Evolutionary conservation across 306 rosid species (phyloP).

Genomic region (Cajanus cajan): DNA sequence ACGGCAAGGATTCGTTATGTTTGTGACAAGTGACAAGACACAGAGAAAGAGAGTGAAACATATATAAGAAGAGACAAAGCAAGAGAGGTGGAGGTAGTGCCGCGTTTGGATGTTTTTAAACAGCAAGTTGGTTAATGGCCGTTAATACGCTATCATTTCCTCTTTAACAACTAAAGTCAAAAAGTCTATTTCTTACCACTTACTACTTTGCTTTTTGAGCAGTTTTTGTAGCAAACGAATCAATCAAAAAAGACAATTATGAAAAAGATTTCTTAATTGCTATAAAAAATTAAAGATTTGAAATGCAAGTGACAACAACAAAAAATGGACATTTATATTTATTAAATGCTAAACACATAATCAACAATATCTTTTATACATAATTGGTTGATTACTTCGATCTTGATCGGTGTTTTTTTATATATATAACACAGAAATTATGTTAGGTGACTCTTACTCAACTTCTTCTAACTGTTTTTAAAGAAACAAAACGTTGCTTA

Average conservation of each 20-base stretch:
- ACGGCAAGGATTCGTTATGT: conserved; percentile 38
- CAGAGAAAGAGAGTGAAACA: not conserved
- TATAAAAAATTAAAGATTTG: too few species aligned
- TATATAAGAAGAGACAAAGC: conserved; percentile 7
- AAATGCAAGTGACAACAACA: not conserved
- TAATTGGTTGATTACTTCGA: too few species aligned
- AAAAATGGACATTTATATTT: not conserved
- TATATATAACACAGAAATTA: too few species aligned
- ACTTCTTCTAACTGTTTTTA: not conserved
- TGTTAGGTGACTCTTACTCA: too few species aligned
- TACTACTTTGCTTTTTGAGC: not conserved
- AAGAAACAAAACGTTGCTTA: not conserved
- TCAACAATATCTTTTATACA: not conserved
- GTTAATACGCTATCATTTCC: conserved; percentile 39
- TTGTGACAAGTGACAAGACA: not conserved
- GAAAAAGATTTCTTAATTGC: not conserved
- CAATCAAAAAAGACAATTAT: not conserved
- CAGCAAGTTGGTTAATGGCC: conserved; percentile 57
- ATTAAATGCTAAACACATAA: not conserved
- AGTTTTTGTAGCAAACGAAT: not conserved
- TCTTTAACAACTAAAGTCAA: conserved; percentile 6
- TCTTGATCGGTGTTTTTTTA: too few species aligned
- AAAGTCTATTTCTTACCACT: conserved; percentile 18
- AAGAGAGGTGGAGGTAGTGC: conserved; percentile 23
- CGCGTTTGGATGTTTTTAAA: conserved; percentile 31